These are phyloP conservation scores for Fraxinus excelsior DNA, from an alignment of 257 asterid genomes.

Conservation along the genomic window DNA sequence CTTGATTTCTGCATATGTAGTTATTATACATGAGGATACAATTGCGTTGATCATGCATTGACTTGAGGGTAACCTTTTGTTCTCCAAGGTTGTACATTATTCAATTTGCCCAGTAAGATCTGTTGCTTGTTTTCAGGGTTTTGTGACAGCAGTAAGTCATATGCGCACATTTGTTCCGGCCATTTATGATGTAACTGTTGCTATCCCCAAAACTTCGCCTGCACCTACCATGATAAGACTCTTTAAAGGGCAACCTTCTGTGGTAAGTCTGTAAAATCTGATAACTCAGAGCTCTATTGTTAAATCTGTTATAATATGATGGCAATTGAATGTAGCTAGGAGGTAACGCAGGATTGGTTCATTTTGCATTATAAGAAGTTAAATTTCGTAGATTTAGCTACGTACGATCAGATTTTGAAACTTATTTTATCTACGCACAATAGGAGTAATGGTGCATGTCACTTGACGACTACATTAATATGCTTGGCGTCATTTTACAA, in stretches of 20 bases:
- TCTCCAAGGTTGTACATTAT: constrained; percentile 11
- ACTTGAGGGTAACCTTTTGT: background rate
- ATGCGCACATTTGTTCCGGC: constrained; percentile 98
- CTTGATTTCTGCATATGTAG: background rate
- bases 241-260: constrained; percentile 86
- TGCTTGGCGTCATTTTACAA: background rate
- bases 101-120: constrained; percentile 8
- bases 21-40: background rate
- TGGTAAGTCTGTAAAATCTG: constrained; percentile 52
- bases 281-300: background rate
- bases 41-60: background rate
- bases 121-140: constrained; percentile 66
- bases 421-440: background rate
- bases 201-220: constrained; percentile 78
- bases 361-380: background rate
- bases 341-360: background rate
- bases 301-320: constrained; percentile 2
- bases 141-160: constrained; percentile 86
- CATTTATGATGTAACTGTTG: constrained; percentile 82
- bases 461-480: too few relatives aligned
- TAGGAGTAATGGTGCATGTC: too few relatives aligned
- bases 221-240: constrained; percentile 91
- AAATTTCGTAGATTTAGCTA: background rate
- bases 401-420: background rate
- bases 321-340: background rate